Evolutionary conservation across 805 yeast genomes (phyloP).

Genomic region (Yarrowia divulgata): DNA sequence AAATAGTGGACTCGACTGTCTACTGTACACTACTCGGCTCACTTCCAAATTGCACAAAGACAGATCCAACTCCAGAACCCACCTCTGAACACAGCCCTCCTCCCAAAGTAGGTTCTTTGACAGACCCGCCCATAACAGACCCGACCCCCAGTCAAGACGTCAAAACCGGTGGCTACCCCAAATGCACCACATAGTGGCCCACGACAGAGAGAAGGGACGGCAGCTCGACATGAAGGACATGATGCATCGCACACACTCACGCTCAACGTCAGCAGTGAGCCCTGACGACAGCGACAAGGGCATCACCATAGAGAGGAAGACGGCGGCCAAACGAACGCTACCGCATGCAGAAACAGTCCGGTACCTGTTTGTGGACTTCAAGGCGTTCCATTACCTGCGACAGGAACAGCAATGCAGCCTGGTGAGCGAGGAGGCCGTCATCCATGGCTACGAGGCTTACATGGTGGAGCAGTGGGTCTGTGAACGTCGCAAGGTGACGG

Average conservation of each 20-base stretch:
- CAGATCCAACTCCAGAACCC: too few species aligned
- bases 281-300: slow-evolving; percentile 34
- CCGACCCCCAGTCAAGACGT: background rate
- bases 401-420: slow-evolving; percentile 46
- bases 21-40: too few species aligned
- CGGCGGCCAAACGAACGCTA: background rate
- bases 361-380: slow-evolving; percentile 49
- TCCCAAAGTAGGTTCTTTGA: slow-evolving; percentile 1
- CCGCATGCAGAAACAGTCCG: slow-evolving; percentile 39
- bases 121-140: background rate
- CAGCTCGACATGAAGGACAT: background rate
- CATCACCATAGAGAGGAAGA: background rate
- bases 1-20: too few species aligned
- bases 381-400: slow-evolving; percentile 44
- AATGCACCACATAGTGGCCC: slow-evolving; percentile 29
- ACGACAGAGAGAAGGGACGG: slow-evolving; percentile 21
- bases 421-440: slow-evolving; percentile 56
- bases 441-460: slow-evolving; percentile 85
- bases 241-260: slow-evolving; percentile 13
- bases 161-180: too few species aligned
- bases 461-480: slow-evolving; percentile 95
- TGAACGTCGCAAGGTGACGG: slow-evolving; percentile 67
- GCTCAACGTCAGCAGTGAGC: slow-evolving; percentile 12
- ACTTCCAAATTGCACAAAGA: too few species aligned
- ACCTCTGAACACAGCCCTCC: background rate